These are phyloP conservation scores for Aurantiochytrium sp. DNA, from an alignment of 108 stramenopile genomes.

Conservation along the genomic window DNA sequence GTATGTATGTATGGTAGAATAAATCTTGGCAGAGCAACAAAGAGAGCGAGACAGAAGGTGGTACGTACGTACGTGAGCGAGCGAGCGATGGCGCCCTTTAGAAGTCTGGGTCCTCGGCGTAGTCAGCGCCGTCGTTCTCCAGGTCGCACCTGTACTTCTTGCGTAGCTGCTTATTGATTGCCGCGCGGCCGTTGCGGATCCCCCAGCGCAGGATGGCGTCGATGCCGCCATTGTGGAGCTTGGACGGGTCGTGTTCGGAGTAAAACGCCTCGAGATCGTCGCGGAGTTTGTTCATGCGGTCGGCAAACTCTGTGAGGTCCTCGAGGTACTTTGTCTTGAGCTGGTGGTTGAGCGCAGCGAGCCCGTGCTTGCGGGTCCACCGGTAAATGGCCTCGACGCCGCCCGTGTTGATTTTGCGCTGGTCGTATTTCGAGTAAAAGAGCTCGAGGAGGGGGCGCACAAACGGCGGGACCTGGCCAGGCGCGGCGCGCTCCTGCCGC, in stretches of 20 bases:
- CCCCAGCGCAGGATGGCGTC: slow-evolving; percentile 11
- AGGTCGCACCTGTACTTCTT: background rate
- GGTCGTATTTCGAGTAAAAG: background rate
- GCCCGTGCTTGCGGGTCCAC: background rate
- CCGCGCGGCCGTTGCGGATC: background rate
- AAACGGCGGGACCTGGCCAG: background rate
- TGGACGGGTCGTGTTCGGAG: background rate
- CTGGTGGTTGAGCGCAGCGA: background rate
- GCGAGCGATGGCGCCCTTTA: background rate
- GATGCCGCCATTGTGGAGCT: background rate
- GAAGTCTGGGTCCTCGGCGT: background rate
- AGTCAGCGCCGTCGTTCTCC: background rate
- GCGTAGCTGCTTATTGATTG: background rate
- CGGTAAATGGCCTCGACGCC: background rate
- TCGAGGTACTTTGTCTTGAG: background rate
- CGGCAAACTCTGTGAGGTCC: background rate
- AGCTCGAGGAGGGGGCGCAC: background rate
- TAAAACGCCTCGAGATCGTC: background rate
- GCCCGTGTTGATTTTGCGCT: background rate
- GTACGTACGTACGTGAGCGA: no score
- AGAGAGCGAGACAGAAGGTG: no score
- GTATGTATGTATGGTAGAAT: no score
- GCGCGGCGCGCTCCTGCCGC: background rate
- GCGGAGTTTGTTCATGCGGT: background rate
- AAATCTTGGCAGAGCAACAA: no score